A percentile compares a stretch with the other conserved stretches of the same genome.
These are phyloP conservation scores for Acephala macrosclerotiorum DNA, from an alignment of 2,329 filamentous ascomycete genomes.

Conservation along the genomic window DNA sequence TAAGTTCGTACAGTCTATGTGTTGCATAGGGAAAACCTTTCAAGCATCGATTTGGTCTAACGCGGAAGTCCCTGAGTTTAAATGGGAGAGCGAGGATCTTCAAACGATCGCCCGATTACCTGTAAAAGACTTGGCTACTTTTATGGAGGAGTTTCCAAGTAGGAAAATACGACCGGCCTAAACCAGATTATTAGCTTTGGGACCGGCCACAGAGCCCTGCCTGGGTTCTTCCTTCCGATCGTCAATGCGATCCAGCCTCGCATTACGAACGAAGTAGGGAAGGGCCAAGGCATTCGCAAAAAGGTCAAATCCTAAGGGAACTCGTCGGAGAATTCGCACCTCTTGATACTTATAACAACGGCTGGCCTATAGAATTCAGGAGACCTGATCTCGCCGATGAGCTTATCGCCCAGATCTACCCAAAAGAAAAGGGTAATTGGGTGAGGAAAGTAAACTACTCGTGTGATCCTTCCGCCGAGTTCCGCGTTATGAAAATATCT, in stretches of 20 bases:
- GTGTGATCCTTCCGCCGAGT: slow-evolving; percentile 17
- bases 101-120: slow-evolving; percentile 14
- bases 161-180: slow-evolving; percentile 14
- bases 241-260: slow-evolving; percentile 10
- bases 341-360: slow-evolving; percentile 12
- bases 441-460: slow-evolving; percentile 22
- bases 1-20: slow-evolving; percentile 15
- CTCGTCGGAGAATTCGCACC: slow-evolving; percentile 21
- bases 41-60: slow-evolving; percentile 19
- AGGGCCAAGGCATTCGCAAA: slow-evolving; percentile 17
- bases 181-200: slow-evolving; percentile 22
- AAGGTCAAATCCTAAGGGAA: slow-evolving; percentile 21
- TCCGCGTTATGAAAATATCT: slow-evolving; percentile 22
- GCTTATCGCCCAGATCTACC: slow-evolving; percentile 21
- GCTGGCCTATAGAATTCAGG: slow-evolving; percentile 20
- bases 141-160: slow-evolving; percentile 17
- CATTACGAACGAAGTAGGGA: slow-evolving; percentile 18
- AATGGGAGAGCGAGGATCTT: slow-evolving; percentile 18
- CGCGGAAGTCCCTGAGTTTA: slow-evolving; percentile 13
- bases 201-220: slow-evolving; percentile 12
- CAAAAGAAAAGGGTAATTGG: slow-evolving; percentile 17
- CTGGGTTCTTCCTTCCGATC: slow-evolving; percentile 14
- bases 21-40: slow-evolving; percentile 14
- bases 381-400: slow-evolving; percentile 20
- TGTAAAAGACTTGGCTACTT: slow-evolving; percentile 9